Evolutionary conservation across 2,329 filamentous ascomycete species (phyloP), one percentile per base, ranked within the genome.

Genomic region (Hymenoscyphus occultus): DNA sequence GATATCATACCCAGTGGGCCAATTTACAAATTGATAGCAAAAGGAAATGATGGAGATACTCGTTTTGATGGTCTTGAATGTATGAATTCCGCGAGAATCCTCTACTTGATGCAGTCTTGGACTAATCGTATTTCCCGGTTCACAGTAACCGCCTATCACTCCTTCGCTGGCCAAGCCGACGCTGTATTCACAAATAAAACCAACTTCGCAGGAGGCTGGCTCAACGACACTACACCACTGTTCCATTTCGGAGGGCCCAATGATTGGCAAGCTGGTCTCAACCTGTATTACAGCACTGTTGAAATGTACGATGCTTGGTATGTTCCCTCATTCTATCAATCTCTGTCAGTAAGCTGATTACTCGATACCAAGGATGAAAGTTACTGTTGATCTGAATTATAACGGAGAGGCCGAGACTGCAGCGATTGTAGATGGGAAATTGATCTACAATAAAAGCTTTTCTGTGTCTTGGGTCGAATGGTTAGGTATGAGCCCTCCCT

Each of bases 121-220:
- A 5, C 48, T 54, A 28, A 54, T 3, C 14, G 12, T 1, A 12
- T 28, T 28, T 54, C 3, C 9, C 9, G 6, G 4, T 35, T 35
- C 35, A 35, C 48, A 54, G 48, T 54, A 54, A 54, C 48, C 10
- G 19, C 48, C 3, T 54, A 54, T 9, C 48, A 54, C 13, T 28
- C 19, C 9, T 54, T 54, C 22, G 48, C 48, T 1, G 48, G 48
- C 10, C 19, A 19, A 12, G 19, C n/a, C 10, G 48, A 54, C 19
- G 48, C 48, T 12, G 48, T 54, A 54, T 54, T 54, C 48, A 54
- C 48, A 13, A 54, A 54, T 54, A 54, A 54, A 28, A 54, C 48
- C 48, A 54, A 54, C 48, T 54, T 54, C 9, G 48, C 48, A 54
- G 48, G 48, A 19, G 48, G 19, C 12, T 54, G 10, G 6, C 48